Evolutionary conservation across 495 filamentous ascomycete species (phyloP).

Genomic region (Talaromyces borbonicus): DNA sequence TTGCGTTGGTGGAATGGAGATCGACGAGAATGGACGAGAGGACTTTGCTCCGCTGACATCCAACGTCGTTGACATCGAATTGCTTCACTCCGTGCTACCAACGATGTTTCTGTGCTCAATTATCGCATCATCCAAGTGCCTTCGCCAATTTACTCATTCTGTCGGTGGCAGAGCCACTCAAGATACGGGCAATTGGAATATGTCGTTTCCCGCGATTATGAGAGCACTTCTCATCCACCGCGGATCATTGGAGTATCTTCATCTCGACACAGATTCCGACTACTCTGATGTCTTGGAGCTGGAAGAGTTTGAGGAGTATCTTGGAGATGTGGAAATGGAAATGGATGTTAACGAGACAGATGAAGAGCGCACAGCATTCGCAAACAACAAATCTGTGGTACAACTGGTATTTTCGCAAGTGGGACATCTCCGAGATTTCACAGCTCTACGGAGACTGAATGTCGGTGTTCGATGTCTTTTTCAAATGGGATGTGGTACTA

Average conservation of each 20-base stretch:
- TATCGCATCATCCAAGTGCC: slow-evolving; percentile 13
- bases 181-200: slow-evolving; percentile 4
- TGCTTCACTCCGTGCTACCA: slow-evolving; percentile 13
- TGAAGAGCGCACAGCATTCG: slow-evolving; percentile 1
- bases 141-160: slow-evolving; percentile 14
- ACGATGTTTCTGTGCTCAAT: slow-evolving; percentile 9
- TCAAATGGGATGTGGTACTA: slow-evolving; percentile 14
- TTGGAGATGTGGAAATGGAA: slow-evolving; percentile 2
- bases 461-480: slow-evolving; percentile 16
- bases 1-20: slow-evolving; percentile 11
- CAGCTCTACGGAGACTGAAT: slow-evolving; percentile 14
- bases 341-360: neutral
- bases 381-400: slow-evolving; percentile 5
- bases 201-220: slow-evolving; percentile 16
- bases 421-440: slow-evolving; percentile 14
- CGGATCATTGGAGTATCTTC: slow-evolving; percentile 16
- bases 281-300: slow-evolving; percentile 1
- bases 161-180: slow-evolving; percentile 13
- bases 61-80: slow-evolving; percentile 13
- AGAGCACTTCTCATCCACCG: slow-evolving; percentile 15
- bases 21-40: neutral
- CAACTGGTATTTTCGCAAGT: slow-evolving; percentile 5
- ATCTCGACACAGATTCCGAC: slow-evolving; percentile 15
- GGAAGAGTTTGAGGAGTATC: slow-evolving; percentile 7
- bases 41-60: slow-evolving; percentile 7